Evolutionary conservation across 1,284 basidiomycete species (phyloP).

Genomic region (Psilocybe mexicana): DNA sequence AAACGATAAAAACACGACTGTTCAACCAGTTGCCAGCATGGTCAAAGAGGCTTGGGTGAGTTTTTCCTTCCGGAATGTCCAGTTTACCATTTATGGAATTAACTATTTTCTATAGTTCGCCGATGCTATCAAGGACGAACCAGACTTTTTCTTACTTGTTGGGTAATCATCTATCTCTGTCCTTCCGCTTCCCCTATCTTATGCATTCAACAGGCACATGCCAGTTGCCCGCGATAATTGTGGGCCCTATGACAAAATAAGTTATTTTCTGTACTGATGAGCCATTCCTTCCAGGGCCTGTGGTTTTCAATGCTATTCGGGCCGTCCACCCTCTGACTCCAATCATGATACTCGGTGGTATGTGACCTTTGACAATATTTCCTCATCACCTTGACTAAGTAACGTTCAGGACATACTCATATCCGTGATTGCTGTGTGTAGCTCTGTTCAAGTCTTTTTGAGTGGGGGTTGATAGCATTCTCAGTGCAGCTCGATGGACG

Average conservation of each 20-base stretch:
- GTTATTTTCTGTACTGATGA: neutral
- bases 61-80: neutral
- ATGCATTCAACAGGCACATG: conserved; percentile 56
- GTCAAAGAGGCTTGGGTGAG: conserved; percentile 72
- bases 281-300: conserved; percentile 47
- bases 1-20: conserved; percentile 67
- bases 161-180: conserved; percentile 44
- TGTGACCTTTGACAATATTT: conserved; percentile 4
- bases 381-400: neutral
- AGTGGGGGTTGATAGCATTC: conserved; percentile 14
- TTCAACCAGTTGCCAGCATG: conserved; percentile 74
- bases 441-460: neutral
- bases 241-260: conserved; percentile 34
- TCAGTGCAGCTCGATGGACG: conserved; percentile 59
- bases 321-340: conserved; percentile 72
- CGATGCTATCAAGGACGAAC: conserved; percentile 77
- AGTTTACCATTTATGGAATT: neutral
- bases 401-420: conserved; percentile 62
- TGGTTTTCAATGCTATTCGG: conserved; percentile 75
- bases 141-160: conserved; percentile 77
- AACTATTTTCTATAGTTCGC: conserved; percentile 51
- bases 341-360: conserved; percentile 78
- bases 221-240: conserved; percentile 66
- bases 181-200: neutral
- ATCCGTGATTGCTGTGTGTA: conserved; percentile 73